These are phyloP conservation scores for Gonapodya sp. DNA, from an alignment of 192 early-diverging fungal species.

Conservation along the genomic window DNA sequence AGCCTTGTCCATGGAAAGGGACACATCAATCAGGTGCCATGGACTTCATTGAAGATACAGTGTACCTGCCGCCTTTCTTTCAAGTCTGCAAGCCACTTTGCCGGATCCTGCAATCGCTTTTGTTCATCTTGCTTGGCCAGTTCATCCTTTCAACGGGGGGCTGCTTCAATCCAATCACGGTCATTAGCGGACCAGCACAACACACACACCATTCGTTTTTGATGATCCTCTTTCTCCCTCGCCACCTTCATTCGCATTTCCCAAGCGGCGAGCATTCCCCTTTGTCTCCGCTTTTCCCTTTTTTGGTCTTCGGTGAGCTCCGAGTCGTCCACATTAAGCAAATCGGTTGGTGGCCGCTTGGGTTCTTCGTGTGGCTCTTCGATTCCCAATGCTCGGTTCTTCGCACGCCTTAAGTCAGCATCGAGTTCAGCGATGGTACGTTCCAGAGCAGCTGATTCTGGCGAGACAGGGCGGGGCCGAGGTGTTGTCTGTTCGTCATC, in stretches of 20 bases:
- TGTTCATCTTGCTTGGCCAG: constrained; percentile 48
- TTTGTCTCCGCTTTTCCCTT: constrained; percentile 78
- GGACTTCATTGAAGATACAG: background rate
- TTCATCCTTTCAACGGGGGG: constrained; percentile 23
- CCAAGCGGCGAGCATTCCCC: constrained; percentile 62
- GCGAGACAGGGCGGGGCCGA: background rate
- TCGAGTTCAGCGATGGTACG: constrained; percentile 57
- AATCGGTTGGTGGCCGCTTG: constrained; percentile 60
- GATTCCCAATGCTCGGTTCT: constrained; percentile 72
- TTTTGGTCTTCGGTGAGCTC: constrained; percentile 64
- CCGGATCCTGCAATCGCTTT: constrained; percentile 50
- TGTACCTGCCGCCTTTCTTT: constrained; percentile 46
- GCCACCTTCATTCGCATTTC: constrained; percentile 66
- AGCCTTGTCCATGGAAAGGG: constrained; percentile 11
- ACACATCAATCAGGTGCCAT: constrained; percentile 4
- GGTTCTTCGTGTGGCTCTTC: constrained; percentile 61
- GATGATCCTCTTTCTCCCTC: constrained; percentile 62
- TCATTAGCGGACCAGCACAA: background rate
- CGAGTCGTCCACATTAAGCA: constrained; percentile 70
- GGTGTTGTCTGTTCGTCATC: background rate
- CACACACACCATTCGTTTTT: constrained; percentile 37
- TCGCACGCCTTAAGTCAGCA: constrained; percentile 52
- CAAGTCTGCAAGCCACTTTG: constrained; percentile 61
- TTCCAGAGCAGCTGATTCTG: background rate
- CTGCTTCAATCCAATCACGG: background rate